Base-by-base conservation (phyloP, 2,329 filamentous ascomycete genomes). In the Acrocalymma vagum region DNA sequence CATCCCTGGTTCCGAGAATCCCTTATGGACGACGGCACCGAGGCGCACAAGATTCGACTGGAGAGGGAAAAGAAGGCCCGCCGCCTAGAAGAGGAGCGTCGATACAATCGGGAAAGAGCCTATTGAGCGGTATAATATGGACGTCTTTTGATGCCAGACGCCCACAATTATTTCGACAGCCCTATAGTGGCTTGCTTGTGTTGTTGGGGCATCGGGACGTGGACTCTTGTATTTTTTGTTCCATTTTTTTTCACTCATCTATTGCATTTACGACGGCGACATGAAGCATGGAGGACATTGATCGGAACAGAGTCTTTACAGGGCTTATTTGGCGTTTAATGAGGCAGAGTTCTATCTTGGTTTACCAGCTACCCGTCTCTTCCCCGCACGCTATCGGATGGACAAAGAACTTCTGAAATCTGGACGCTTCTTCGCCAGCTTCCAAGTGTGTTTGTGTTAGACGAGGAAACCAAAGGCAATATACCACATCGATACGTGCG, bases 1-100 rank as follows among this genome's bases (percentile, higher is more conserved):
- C 83, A 86, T 60, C 79, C 80, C 1, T 86, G 83, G 83, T 86
- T 86, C 69, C 81, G 78, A 49, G 83, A 86, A 63, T 73, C 75
- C 9, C 73, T 85, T 15, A 77, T 84, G 55, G 83, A 86, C 57
- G 83, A 86, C 59, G 83, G 83, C 41, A 86, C 83, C 6, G 83
- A 86, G 67, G 83, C 83, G 14, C 73, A 80, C 42, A 78, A 81
- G 42, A 84, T 86, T 48, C 71, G 78, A 30, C 61, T 77, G 40
- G 70, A 76, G 42, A 50, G 64, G 45, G 66, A 71, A 38, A 67
- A 63, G 58, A 69, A 68, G 51, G 51, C 54, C 9, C 58, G 62
- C 21, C 62, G 62, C 16, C 45, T 50, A 42, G 61, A 65, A 55
- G 61, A 67, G 40, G 60, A 62, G 32, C 61, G 62, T 27, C 55